Evolutionary conservation across 2,329 filamentous ascomycete species (phyloP).

Genomic region (Monosporascus sp.): DNA sequence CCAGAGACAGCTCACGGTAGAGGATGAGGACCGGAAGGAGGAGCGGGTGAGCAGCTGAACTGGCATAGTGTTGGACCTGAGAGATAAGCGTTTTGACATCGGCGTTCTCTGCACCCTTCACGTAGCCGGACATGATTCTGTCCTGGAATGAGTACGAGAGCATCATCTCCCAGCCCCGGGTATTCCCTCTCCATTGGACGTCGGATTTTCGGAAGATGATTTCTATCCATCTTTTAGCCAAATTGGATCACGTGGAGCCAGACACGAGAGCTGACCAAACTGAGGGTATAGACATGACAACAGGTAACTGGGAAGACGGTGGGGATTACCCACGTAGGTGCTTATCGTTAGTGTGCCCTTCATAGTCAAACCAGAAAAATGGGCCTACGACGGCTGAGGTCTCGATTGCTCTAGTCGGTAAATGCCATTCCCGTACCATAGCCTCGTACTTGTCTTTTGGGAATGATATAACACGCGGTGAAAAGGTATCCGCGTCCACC

Average conservation of each 20-base stretch:
- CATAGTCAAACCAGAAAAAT: slow-evolving; percentile 28
- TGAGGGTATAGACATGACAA: too few species aligned
- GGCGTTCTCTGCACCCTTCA: slow-evolving; percentile 23
- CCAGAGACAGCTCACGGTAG: slow-evolving; percentile 17
- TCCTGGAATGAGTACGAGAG: slow-evolving; percentile 25
- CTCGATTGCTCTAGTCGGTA: slow-evolving; percentile 24
- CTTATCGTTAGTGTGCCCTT: slow-evolving; percentile 16
- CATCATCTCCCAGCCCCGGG: slow-evolving; percentile 29
- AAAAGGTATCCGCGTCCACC: slow-evolving; percentile 21
- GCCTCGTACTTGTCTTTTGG: slow-evolving; percentile 13
- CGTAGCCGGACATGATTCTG: slow-evolving; percentile 25
- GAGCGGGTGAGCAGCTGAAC: slow-evolving; percentile 24
- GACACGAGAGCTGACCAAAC: neutral
- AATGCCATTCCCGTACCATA: slow-evolving; percentile 21
- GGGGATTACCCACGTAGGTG: slow-evolving; percentile 19
- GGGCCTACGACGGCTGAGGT: slow-evolving; percentile 26
- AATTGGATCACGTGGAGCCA: neutral
- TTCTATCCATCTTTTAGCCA: slow-evolving; percentile 10
- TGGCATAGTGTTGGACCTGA: slow-evolving; percentile 20
- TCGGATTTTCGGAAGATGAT: slow-evolving; percentile 31
- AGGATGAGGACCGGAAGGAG: slow-evolving; percentile 27
- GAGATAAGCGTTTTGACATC: slow-evolving; percentile 18
- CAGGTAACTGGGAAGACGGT: neutral
- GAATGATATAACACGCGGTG: slow-evolving; percentile 20
- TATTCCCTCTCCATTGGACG: slow-evolving; percentile 22